Evolutionary conservation across 2,329 filamentous ascomycete species (phyloP).

Genomic region (Stachybotrys echinatus): DNA sequence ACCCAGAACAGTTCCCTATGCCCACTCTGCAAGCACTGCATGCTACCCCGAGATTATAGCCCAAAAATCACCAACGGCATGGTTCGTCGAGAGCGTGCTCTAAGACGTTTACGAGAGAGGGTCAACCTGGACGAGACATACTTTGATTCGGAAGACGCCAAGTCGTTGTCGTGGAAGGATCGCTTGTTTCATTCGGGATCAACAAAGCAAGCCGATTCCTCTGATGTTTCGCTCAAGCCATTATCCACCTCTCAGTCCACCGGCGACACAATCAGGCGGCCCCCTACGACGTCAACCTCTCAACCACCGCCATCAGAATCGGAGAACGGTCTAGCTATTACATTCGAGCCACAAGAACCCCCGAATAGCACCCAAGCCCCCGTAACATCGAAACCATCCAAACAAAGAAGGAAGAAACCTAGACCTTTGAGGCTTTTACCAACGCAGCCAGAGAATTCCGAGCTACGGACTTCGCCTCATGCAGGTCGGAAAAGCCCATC

Average conservation of each 20-base stretch:
- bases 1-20: conserved; percentile 77
- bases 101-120: conserved; percentile 55
- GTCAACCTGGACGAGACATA: conserved; percentile 36
- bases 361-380: conserved; percentile 9
- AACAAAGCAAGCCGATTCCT: conserved; percentile 7
- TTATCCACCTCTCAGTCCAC: conserved; percentile 7
- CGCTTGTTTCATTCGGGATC: conserved; percentile 24
- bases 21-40: conserved; percentile 82
- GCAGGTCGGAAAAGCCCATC: conserved; percentile 34
- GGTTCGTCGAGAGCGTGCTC: conserved; percentile 73
- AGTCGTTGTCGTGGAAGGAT: conserved; percentile 29
- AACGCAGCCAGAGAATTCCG: conserved; percentile 29
- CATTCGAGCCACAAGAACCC: conserved; percentile 8
- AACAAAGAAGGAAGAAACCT: conserved; percentile 21
- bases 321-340: background rate
- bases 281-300: background rate
- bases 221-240: conserved; percentile 19
- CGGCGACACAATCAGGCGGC: background rate
- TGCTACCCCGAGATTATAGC: conserved; percentile 64
- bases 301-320: background rate
- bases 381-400: conserved; percentile 10
- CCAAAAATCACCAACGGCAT: conserved; percentile 76
- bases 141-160: conserved; percentile 24
- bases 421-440: conserved; percentile 26
- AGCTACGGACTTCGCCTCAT: conserved; percentile 18